Evolutionary conservation across 2,329 filamentous ascomycete species (phyloP).

Genomic region (Neoscytalidium dimidiatum): DNA sequence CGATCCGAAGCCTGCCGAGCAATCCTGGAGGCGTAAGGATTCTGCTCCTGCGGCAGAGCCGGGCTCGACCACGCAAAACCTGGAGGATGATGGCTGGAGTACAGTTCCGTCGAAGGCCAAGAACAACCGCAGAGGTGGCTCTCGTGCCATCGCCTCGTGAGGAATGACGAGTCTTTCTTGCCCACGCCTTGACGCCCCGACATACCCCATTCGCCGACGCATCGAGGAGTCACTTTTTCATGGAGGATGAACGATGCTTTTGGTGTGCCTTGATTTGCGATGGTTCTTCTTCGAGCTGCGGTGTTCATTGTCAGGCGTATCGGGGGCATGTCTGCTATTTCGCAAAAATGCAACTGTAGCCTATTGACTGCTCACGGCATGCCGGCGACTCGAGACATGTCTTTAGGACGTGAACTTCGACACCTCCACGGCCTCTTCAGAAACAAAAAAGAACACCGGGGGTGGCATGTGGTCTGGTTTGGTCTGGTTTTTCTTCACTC

Average conservation of each 20-base stretch:
- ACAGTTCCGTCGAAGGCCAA: conserved; percentile 52
- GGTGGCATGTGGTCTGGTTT: background rate
- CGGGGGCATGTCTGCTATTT: conserved; percentile 17
- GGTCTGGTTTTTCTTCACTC: conserved; percentile 11
- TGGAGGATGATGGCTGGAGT: conserved; percentile 57
- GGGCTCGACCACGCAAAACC: conserved; percentile 45
- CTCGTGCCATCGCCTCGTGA: conserved; percentile 52
- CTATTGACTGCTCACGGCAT: conserved; percentile 13
- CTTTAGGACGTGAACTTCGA: conserved; percentile 1
- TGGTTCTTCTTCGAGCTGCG: conserved; percentile 18
- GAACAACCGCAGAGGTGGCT: conserved; percentile 42
- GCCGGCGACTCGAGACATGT: conserved; percentile 6
- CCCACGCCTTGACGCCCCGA: conserved; percentile 14
- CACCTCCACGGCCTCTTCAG: background rate
- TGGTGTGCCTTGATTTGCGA: conserved; percentile 18
- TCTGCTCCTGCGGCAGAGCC: conserved; percentile 33
- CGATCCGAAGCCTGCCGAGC: conserved; percentile 42
- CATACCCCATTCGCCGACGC: conserved; percentile 19
- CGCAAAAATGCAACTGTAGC: conserved; percentile 19
- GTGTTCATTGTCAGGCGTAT: conserved; percentile 18
- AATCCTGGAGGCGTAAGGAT: conserved; percentile 44
- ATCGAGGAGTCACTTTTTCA: conserved; percentile 14
- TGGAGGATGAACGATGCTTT: conserved; percentile 18
- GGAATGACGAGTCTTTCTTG: background rate
- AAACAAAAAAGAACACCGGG: background rate